Evolutionary conservation across 176 grass and related monocot species (phyloP), one percentile per base, ranked within the genome.

Genomic region (Elaeis guineensis): DNA sequence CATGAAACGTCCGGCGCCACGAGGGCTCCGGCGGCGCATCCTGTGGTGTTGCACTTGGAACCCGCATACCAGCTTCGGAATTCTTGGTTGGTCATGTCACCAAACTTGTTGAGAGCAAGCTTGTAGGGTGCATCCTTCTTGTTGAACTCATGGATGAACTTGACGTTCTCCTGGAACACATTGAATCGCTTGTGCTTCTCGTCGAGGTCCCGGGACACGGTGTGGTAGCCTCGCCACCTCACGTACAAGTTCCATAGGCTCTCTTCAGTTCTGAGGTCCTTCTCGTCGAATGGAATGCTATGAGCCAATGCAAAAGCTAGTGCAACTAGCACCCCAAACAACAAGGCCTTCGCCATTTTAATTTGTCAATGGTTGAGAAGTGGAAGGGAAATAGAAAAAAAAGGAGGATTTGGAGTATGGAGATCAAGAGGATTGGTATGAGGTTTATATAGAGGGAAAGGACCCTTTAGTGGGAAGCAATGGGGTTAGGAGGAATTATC

Each of bases 111-210:
- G n/a, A 94, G 80, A 21, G 56, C 35, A 17, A 94, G 89, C 57
- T 85, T 82, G 69, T 84, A 94, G 5, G 77, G 52, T 58, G 76
- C 70, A 25, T 52, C 75, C 71, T 74, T 79, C 52, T 64, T 85
- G 77, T 94, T 94, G 67, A 84, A 85, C 22, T 70, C 56, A 65
- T 88, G 89, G 80, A 94, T 82, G 89, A 71, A 94, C 57, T 51
- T 73, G 39, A 59, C 89, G 62, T 94, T 94, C 25, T 65, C 79
- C 77, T 94, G 85, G 78, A 94, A 88, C 22, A 73, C 70, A 17
- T 65, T 39, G 58, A 94, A 94, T 18, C 89, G 74, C 5, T 69
- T 79, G 48, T 87, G 63, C 69, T 79, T 88, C 80, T 94, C 80
- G 63, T 59, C 23, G 67, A 78, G 80, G 70, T 78, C 74, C 6